phyloP scores from a whole-genome alignment of 148 eudicot species.

The Rhododendron griersonianum region DNA sequence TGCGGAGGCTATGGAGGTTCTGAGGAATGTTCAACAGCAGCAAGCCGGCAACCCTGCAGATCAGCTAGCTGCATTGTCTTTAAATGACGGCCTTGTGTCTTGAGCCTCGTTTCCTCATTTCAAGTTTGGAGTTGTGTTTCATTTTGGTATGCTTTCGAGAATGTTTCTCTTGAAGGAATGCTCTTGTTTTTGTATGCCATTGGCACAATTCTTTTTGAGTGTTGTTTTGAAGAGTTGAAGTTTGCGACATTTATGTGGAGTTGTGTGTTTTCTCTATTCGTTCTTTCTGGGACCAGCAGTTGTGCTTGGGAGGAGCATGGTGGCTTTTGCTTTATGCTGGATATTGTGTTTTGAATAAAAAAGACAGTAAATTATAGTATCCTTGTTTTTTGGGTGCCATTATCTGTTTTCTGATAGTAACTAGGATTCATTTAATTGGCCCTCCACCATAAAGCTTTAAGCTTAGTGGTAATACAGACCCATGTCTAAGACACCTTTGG shows the following conservation, averaged over 20 bases:
- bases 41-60: slow-evolving; percentile 39
- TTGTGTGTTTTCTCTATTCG: background rate
- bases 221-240: background rate
- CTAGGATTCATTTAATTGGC: background rate
- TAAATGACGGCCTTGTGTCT: slow-evolving; percentile 45
- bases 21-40: slow-evolving; percentile 63
- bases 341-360: background rate
- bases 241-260: background rate
- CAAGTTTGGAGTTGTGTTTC: background rate
- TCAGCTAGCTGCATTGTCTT: slow-evolving; percentile 55
- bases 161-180: background rate
- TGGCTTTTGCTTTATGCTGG: background rate
- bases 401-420: background rate
- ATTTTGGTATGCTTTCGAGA: background rate
- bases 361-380: background rate
- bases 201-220: background rate
- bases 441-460: too few relatives aligned
- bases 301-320: background rate
- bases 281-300: background rate
- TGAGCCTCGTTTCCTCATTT: background rate
- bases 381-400: background rate
- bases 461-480: background rate
- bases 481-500: background rate
- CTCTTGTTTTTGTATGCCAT: background rate
- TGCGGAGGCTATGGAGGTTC: slow-evolving; percentile 72